These are phyloP conservation scores for Aspergillus biplanus DNA, from an alignment of 495 filamentous ascomycete species.

Conservation along the genomic window DNA sequence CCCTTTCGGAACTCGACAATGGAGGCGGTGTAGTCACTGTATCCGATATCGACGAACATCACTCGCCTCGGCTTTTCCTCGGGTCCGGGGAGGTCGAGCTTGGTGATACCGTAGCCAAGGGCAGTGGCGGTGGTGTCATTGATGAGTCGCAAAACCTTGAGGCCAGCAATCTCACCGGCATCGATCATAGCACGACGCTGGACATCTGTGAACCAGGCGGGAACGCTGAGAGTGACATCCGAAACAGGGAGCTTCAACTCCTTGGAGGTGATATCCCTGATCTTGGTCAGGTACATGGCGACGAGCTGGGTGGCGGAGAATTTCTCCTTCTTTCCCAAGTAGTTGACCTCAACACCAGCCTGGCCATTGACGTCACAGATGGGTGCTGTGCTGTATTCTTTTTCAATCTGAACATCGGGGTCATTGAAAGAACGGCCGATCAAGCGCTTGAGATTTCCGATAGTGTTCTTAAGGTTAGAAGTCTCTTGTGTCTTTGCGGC, in stretches of 20 bases:
- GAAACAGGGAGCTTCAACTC: slow-evolving; percentile 94
- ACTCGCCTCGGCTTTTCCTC: slow-evolving; percentile 95
- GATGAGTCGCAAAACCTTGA: slow-evolving; percentile 91
- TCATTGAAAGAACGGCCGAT: slow-evolving; percentile 84
- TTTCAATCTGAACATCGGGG: slow-evolving; percentile 89
- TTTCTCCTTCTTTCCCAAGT: slow-evolving; percentile 91
- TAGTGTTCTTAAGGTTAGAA: slow-evolving; percentile 99
- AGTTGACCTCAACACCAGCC: slow-evolving; percentile 92
- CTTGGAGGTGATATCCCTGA: slow-evolving; percentile 81
- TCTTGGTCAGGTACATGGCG: slow-evolving; percentile 94
- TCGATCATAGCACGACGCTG: slow-evolving; percentile 90
- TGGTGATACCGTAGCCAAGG: slow-evolving; percentile 96
- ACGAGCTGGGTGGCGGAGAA: slow-evolving; percentile 91
- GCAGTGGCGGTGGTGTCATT: slow-evolving; percentile 98
- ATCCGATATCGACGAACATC: slow-evolving; percentile 92
- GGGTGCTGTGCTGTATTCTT: slow-evolving; percentile 83
- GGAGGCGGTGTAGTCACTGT: slow-evolving; percentile 92
- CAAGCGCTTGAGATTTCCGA: slow-evolving; percentile 88
- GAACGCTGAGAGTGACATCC: slow-evolving; percentile 92
- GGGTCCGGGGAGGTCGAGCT: slow-evolving; percentile 81
- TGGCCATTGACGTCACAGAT: slow-evolving; percentile 91
- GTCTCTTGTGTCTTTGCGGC: slow-evolving; percentile 98
- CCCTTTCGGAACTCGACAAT: slow-evolving; percentile 98
- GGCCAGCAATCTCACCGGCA: slow-evolving; percentile 90
- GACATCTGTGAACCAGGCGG: slow-evolving; percentile 95